A percentile compares a stretch with the other conserved stretches of the same genome.
These are phyloP conservation scores for Patellaria atrata DNA, from an alignment of 495 filamentous ascomycete genomes.

Conservation along the genomic window DNA sequence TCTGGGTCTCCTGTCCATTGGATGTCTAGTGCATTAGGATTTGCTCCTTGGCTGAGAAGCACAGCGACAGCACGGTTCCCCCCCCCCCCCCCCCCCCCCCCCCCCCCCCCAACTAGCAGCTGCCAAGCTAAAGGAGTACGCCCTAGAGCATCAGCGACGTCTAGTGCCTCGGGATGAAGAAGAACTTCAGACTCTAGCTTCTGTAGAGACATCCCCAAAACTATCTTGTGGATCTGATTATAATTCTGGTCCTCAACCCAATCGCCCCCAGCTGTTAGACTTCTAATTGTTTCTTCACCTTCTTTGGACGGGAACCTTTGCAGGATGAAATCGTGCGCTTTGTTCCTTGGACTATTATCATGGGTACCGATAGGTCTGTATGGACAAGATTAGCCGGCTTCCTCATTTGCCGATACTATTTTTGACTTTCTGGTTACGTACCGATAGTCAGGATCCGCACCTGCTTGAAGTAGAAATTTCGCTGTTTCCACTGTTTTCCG, in stretches of 20 bases:
- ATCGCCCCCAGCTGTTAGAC: constrained; percentile 16
- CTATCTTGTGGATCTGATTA: constrained; percentile 22
- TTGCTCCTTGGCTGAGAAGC: constrained; percentile 19
- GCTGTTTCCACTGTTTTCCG: constrained; percentile 21
- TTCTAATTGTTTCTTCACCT: constrained; percentile 9
- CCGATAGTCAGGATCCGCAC: constrained; percentile 22
- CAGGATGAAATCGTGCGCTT: constrained; percentile 17
- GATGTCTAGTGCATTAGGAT: constrained; percentile 23
- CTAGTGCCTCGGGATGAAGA: constrained; percentile 14
- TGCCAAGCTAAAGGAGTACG: constrained; percentile 27
- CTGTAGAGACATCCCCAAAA: constrained; percentile 18
- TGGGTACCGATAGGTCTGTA: constrained; percentile 17
- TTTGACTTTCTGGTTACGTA: too few relatives aligned
- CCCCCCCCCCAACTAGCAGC: constrained; percentile 20
- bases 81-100: constrained; percentile 22
- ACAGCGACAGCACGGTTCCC: constrained; percentile 13
- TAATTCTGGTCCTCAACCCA: constrained; percentile 25
- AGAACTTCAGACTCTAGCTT: constrained; percentile 18
- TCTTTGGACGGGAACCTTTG: constrained; percentile 6
- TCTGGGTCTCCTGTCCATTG: constrained; percentile 8
- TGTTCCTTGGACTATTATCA: constrained; percentile 21
- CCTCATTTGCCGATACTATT: too few relatives aligned
- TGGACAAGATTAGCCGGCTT: too few relatives aligned
- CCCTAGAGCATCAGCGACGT: constrained; percentile 19
- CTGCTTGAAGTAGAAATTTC: constrained; percentile 21